These are phyloP conservation scores for Coelastrella sp. DNA, from an alignment of 139 green algal genomes.

Conservation along the genomic window DNA sequence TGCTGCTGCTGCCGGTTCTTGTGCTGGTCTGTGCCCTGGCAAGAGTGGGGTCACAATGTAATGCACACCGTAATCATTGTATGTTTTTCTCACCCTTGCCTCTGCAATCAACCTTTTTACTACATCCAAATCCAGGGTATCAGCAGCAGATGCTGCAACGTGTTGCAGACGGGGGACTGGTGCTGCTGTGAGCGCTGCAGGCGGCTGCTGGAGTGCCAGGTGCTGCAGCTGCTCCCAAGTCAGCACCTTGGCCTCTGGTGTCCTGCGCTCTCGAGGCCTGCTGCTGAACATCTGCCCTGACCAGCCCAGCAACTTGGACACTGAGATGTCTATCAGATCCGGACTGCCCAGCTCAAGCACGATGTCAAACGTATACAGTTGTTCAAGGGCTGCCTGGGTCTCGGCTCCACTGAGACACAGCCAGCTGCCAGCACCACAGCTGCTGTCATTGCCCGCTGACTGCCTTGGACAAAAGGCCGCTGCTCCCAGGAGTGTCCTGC, in stretches of 20 bases:
- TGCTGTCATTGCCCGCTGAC: background rate
- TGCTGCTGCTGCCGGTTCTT: background rate
- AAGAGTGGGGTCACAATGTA: constrained; percentile 1
- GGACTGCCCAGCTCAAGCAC: constrained; percentile 8
- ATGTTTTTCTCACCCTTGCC: background rate
- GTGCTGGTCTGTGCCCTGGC: background rate
- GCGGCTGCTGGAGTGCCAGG: constrained; percentile 1
- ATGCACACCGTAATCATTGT: background rate
- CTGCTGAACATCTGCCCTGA: background rate
- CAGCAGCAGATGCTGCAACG: background rate
- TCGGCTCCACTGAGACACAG: background rate
- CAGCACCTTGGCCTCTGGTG: background rate
- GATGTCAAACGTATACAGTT: constrained; percentile 26
- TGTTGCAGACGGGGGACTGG: background rate
- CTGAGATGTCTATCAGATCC: constrained; percentile 25
- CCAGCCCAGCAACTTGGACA: constrained; percentile 23
- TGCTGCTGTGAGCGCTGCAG: background rate
- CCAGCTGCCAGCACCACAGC: background rate
- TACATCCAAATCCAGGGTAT: background rate
- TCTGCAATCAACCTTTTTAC: constrained; percentile 12
- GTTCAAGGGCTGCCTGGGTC: background rate
- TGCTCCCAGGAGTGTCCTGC: constrained; percentile 13
- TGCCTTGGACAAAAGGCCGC: constrained; percentile 21
- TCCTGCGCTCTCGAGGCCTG: background rate
- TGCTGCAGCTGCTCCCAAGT: constrained; percentile 15